Base-by-base conservation (phyloP, 192 early-diverging fungal species). In the Borealophlyctis nickersoniae region DNA sequence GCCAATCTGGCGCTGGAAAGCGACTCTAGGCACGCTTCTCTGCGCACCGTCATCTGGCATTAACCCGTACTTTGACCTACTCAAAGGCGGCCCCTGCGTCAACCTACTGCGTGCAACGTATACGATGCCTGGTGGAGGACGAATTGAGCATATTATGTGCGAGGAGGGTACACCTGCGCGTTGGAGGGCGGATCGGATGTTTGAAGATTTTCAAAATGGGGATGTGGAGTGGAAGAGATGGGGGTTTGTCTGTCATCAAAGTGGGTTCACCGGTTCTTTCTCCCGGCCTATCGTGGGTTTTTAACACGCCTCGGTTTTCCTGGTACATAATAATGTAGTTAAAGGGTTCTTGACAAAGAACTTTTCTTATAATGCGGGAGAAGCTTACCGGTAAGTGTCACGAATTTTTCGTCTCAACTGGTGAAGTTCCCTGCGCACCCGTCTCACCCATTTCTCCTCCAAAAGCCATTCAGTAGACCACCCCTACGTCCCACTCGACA, bases 311-410 rank as follows among this genome's bases (percentile, higher is more conserved):
- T n/a, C n/a, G n/a, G n/a, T n/a, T n/a, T n/a, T n/a, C n/a, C n/a
- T n/a, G n/a, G n/a, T n/a, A n/a, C n/a, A n/a, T n/a, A n/a, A n/a
- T n/a, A n/a, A n/a, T 53, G 9, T 31, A 59, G 57, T 59, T 2
- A 59, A 59, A 36, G 57, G 57, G 2, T 59, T 59, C 39, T n/a
- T 59, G 31, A 59, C 57, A 23, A 24, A 59, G 57, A 59, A 59
- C 28, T 59, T 35, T 39, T 39, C n/a, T 5, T 32, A 59, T 39
- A 59, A 59, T 23, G 57, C 57, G 2, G 57, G 57, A 33, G 31
- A 16, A 23, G 57, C 36, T 16, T 59, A 59, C 23, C 39, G 39
- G 39, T 45, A 45, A 45, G 39, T 7, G 9, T 45, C 9, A 45
- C 9, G 39, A 19, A 45, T 45, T 19, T 45, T 45, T 7, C 39